Percentiles rank a stretch among this genome's conserved stretches.
Conservation (phyloP, 2,329 filamentous ascomycete genomes). For the Ascochyta viciae-villosae region DNA sequence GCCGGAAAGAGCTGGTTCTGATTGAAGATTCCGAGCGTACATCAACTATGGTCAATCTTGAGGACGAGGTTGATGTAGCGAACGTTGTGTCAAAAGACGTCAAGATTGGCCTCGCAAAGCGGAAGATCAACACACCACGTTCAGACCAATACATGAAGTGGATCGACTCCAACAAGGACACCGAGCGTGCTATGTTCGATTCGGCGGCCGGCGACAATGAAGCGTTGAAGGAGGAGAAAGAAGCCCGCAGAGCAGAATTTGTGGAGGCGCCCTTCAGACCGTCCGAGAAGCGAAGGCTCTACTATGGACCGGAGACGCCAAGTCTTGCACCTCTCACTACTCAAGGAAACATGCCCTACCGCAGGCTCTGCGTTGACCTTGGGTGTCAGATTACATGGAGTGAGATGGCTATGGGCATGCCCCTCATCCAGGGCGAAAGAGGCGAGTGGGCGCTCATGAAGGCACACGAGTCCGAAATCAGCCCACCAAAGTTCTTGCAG, state of each 20-base stretch:
- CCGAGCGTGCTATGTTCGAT: conserved; percentile 43
- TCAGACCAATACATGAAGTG: conserved; percentile 80
- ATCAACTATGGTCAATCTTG: conserved; percentile 53
- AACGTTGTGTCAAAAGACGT: conserved; percentile 74
- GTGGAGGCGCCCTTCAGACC: conserved; percentile 86
- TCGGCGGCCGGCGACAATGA: conserved; percentile 45
- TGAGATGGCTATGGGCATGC: conserved; percentile 95
- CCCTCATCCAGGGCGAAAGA: conserved; percentile 87
- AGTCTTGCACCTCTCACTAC: conserved; percentile 94
- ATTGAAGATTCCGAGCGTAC: conserved; percentile 62
- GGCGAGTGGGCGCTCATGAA: conserved; percentile 95
- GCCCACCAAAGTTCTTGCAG: conserved; percentile 71
- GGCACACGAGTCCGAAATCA: conserved; percentile 82
- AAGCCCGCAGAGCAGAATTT: conserved; percentile 80
- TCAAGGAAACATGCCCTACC: conserved; percentile 94
- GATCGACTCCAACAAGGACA: conserved; percentile 70
- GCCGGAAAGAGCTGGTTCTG: conserved; percentile 80
- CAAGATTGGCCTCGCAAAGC: conserved; percentile 78
- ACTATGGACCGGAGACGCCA: conserved; percentile 93
- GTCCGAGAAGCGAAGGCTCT: conserved; percentile 91
- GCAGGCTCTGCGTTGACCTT: conserved; percentile 85
- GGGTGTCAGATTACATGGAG: conserved; percentile 95
- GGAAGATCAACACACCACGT: conserved; percentile 72
- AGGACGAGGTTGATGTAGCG: conserved; percentile 67
- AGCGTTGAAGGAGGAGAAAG: conserved; percentile 38